These are phyloP conservation scores for Phyllosticta ampelicida DNA, from an alignment of 2,329 filamentous ascomycete genomes.

Conservation along the genomic window DNA sequence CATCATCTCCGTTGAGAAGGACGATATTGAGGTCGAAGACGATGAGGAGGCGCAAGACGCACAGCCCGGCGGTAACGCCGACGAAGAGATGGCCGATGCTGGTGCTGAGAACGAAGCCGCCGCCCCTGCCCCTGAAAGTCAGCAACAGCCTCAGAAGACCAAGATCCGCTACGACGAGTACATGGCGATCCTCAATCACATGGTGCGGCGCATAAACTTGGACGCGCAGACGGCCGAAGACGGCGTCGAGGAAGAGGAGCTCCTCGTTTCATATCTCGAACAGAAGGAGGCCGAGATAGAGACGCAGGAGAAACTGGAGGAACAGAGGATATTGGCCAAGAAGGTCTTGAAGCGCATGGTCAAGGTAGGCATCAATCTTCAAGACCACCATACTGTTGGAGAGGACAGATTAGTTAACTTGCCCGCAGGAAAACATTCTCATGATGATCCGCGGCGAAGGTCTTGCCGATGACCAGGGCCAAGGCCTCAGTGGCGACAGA, in stretches of 20 bases:
- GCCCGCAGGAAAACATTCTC: constrained; percentile 45
- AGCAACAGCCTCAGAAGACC: constrained; percentile 45
- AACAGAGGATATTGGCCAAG: constrained; percentile 58
- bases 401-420: constrained; percentile 13
- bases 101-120: constrained; percentile 33
- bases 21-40: constrained; percentile 90
- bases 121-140: constrained; percentile 11
- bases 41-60: constrained; percentile 51
- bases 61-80: constrained; percentile 39
- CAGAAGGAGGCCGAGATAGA: constrained; percentile 75
- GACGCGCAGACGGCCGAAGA: constrained; percentile 68
- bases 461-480: constrained; percentile 65
- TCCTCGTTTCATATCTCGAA: constrained; percentile 86
- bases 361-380: constrained; percentile 52
- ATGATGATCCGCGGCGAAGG: constrained; percentile 68
- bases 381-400: neutral
- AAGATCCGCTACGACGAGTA: constrained; percentile 96
- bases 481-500: constrained; percentile 42
- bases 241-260: constrained; percentile 71
- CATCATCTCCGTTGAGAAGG: constrained; percentile 96
- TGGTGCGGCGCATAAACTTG: constrained; percentile 73
- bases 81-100: constrained; percentile 16
- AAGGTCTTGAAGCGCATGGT: constrained; percentile 95
- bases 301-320: constrained; percentile 68
- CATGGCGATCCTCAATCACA: constrained; percentile 74